Evolutionary conservation across 306 rosid species (phyloP).

Genomic region (Rosa lucieae): DNA sequence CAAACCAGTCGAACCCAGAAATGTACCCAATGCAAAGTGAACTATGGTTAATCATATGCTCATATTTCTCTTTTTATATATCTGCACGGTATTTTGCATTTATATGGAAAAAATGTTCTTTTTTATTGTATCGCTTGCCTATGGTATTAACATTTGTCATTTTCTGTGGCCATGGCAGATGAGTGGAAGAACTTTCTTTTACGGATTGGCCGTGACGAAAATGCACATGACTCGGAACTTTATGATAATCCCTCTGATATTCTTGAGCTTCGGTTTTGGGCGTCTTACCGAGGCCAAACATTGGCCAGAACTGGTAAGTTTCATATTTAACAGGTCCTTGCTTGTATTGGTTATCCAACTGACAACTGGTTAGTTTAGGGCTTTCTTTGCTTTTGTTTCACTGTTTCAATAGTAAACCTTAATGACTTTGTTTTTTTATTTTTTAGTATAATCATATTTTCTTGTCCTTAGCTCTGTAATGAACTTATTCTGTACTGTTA

Average conservation of each 20-base stretch:
- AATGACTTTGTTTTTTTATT: too few relatives aligned
- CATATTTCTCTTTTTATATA: neutral
- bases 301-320: constrained; percentile 87
- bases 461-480: neutral
- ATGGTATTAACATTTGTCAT: constrained; percentile 1
- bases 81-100: neutral
- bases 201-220: constrained; percentile 82
- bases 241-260: constrained; percentile 58
- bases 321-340: neutral
- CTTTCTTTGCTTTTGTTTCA: too few relatives aligned
- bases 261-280: constrained; percentile 95
- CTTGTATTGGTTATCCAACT: neutral
- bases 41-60: neutral
- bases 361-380: too few relatives aligned
- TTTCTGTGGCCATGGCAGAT: constrained; percentile 42
- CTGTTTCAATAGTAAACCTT: too few relatives aligned
- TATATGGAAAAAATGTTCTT: neutral
- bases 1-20: neutral
- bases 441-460: too few relatives aligned
- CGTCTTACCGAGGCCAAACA: constrained; percentile 94
- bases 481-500: neutral
- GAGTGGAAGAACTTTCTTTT: constrained; percentile 96
- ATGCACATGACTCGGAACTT: constrained; percentile 57
- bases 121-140: neutral
- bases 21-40: neutral